A percentile compares a stretch with the other conserved stretches of the same genome.
Evolutionary conservation across 345 rosid species (phyloP).

Genomic region (Sonneratia alba): DNA sequence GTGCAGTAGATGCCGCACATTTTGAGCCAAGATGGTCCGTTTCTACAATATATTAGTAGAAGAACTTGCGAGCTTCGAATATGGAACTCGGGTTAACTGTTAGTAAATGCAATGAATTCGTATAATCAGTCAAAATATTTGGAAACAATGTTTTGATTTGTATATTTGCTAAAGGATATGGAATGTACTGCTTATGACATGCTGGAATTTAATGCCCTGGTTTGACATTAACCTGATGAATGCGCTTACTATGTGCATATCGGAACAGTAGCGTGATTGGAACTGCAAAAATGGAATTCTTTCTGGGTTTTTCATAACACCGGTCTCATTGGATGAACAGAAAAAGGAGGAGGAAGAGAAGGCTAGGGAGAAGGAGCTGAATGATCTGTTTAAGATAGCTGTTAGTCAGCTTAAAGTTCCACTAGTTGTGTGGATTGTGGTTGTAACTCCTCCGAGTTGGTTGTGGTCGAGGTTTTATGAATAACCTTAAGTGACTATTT

Average conservation of each 20-base stretch:
- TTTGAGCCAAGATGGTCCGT: neutral
- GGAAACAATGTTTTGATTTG: neutral
- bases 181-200: neutral
- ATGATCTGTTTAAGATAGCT: conserved; percentile 83
- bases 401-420: conserved; percentile 96
- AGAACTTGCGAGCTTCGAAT: neutral
- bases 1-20: neutral
- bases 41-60: neutral
- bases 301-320: neutral
- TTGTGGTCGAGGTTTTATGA: neutral
- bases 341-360: conserved; percentile 97
- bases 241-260: neutral
- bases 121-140: neutral
- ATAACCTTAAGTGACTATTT: neutral
- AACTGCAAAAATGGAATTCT: neutral
- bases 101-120: neutral
- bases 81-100: neutral
- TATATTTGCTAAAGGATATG: neutral
- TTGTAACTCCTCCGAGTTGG: neutral
- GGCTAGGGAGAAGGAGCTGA: conserved; percentile 88
- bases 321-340: conserved; percentile 24
- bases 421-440: conserved; percentile 30
- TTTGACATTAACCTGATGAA: neutral
- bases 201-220: neutral
- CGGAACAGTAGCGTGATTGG: neutral